These are phyloP conservation scores for Craterostigma plantagineum DNA, from an alignment of 257 asterid genomes.

Conservation along the genomic window DNA sequence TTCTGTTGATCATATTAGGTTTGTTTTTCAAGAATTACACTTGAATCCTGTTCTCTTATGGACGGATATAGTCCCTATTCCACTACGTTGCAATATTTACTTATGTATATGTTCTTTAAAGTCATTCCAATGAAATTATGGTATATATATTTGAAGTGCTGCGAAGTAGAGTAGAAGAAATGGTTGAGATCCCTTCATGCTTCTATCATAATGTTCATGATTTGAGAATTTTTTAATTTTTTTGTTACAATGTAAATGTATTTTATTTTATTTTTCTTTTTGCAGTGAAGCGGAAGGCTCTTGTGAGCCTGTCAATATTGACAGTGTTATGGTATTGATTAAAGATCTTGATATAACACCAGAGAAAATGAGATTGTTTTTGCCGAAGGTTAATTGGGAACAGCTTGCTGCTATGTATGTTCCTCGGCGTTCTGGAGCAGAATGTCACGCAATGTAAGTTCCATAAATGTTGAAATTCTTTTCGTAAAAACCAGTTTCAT, in stretches of 20 bases:
- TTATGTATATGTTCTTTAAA: too few relatives aligned
- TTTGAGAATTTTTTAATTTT: not conserved
- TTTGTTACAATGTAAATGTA: too few relatives aligned
- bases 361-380: slow-evolving; percentile 48
- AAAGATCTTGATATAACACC: slow-evolving; percentile 53
- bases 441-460: slow-evolving; percentile 75
- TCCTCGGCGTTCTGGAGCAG: slow-evolving; percentile 62
- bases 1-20: slow-evolving; percentile 51
- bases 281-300: slow-evolving; percentile 50
- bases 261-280: not conserved
- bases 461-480: not conserved
- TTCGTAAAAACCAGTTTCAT: too few relatives aligned
- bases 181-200: too few relatives aligned
- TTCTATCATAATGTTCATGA: not conserved
- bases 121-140: too few relatives aligned
- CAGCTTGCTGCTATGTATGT: slow-evolving; percentile 63
- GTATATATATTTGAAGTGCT: too few relatives aligned
- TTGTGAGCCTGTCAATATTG: slow-evolving; percentile 31
- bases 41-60: too few relatives aligned
- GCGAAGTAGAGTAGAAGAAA: too few relatives aligned
- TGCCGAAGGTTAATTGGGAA: slow-evolving; percentile 88
- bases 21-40: slow-evolving; percentile 10
- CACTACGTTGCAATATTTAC: too few relatives aligned
- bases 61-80: too few relatives aligned
- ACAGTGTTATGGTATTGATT: slow-evolving; percentile 37